These are phyloP conservation scores for Fusarium anthophilum DNA, from an alignment of 2,329 filamentous ascomycete genomes.

Conservation along the genomic window DNA sequence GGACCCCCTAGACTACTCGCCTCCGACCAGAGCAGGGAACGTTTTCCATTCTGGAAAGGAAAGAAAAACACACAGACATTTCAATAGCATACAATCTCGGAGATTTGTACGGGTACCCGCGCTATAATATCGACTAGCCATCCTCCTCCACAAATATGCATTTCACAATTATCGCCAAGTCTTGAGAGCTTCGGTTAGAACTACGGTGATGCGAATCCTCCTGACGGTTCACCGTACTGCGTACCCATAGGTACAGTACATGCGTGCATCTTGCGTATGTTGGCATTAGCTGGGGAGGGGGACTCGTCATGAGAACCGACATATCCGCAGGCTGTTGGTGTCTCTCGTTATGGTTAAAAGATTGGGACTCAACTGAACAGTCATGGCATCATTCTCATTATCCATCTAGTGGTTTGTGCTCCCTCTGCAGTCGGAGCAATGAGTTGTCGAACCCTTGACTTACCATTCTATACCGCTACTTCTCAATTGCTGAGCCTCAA, in stretches of 20 bases:
- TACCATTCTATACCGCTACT: not conserved
- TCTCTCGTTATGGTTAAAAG: not conserved
- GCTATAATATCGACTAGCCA: not conserved
- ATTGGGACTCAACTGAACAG: not conserved
- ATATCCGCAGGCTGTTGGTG: not conserved
- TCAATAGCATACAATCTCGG: conserved; percentile 20
- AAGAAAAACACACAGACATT: not conserved
- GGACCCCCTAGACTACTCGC: not conserved
- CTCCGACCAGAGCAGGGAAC: conserved; percentile 28
- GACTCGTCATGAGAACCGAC: conserved; percentile 11
- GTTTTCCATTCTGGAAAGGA: not conserved
- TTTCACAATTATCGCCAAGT: conserved; percentile 5
- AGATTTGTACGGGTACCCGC: conserved; percentile 22
- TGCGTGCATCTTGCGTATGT: conserved; percentile 10
- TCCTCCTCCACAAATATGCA: not conserved
- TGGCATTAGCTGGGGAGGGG: conserved; percentile 7
- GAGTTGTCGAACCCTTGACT: not conserved
- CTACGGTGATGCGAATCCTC: conserved; percentile 8
- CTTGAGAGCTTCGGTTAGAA: not conserved
- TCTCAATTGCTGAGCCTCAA: not conserved
- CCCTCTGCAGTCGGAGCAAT: not conserved
- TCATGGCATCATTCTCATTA: conserved; percentile 8
- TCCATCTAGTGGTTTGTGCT: not conserved
- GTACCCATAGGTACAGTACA: not conserved
- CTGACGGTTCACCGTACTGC: conserved; percentile 4